Evolutionary conservation across 176 grass and related monocot genomes (phyloP).

Genomic region (Rhynchospora pubera): DNA sequence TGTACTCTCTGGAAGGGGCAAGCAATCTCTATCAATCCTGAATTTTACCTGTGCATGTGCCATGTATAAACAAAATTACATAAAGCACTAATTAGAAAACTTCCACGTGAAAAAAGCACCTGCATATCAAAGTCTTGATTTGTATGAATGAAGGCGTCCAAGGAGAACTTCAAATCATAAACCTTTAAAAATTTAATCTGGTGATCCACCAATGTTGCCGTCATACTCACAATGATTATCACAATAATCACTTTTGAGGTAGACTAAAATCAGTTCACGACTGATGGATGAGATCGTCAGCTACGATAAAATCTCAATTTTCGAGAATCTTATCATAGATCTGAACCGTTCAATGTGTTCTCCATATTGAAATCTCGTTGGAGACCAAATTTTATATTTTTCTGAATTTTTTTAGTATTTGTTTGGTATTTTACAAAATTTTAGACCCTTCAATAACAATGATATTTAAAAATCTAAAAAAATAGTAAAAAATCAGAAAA

Average conservation of each 20-base stretch:
- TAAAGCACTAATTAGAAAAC: not conserved
- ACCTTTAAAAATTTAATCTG: not conserved
- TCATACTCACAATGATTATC: not conserved
- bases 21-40: slow-evolving; percentile 57
- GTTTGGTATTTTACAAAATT: no score
- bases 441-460: no score
- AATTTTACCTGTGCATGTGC: slow-evolving; percentile 93
- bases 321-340: no score
- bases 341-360: no score
- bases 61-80: not conserved
- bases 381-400: no score
- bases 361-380: no score
- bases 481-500: no score
- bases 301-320: no score
- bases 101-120: not conserved
- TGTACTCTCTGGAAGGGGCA: slow-evolving; percentile 48
- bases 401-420: no score
- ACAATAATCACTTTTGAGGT: not conserved
- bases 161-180: not conserved
- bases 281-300: no score
- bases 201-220: not conserved
- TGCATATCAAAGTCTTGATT: not conserved
- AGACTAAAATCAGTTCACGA: no score
- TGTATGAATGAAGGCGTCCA: not conserved
- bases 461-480: no score